Evolutionary conservation across 2,329 filamentous ascomycete species (phyloP).

Genomic region (Colletotrichum gloeosporioides): DNA sequence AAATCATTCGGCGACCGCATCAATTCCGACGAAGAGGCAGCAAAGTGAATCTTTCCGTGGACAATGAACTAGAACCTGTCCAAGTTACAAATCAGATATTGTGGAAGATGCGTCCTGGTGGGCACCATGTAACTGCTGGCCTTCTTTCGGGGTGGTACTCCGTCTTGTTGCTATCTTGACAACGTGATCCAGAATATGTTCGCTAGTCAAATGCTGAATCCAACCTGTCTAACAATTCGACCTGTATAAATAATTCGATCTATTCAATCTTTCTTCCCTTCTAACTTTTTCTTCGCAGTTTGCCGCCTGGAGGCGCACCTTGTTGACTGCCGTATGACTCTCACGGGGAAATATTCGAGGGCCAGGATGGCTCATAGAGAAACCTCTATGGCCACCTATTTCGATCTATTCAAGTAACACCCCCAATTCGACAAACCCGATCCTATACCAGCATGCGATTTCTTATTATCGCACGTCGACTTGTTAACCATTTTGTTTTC

Average conservation of each 20-base stretch:
- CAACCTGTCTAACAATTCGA: too few relatives aligned
- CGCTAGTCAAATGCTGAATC: not conserved
- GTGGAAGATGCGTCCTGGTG: not conserved
- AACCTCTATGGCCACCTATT: too few relatives aligned
- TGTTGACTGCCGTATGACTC: too few relatives aligned
- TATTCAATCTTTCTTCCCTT: too few relatives aligned
- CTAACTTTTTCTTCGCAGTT: too few relatives aligned
- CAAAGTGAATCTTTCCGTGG: not conserved
- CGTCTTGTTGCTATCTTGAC: not conserved
- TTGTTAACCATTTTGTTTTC: not conserved
- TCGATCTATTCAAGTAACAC: not conserved
- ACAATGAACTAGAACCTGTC: not conserved
- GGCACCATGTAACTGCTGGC: not conserved
- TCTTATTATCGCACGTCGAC: not conserved
- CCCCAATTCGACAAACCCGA: rapidly evolving
- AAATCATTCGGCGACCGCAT: not conserved
- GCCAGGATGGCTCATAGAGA: too few relatives aligned
- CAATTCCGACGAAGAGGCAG: not conserved
- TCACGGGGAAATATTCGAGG: too few relatives aligned
- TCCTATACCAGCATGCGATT: not conserved
- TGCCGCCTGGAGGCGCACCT: too few relatives aligned
- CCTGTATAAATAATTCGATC: too few relatives aligned
- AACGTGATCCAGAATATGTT: not conserved
- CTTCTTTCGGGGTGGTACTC: not conserved
- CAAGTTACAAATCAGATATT: not conserved